Conservation (phyloP, 192 early-diverging fungal genomes). For the Coemansia brasiliensis region DNA sequence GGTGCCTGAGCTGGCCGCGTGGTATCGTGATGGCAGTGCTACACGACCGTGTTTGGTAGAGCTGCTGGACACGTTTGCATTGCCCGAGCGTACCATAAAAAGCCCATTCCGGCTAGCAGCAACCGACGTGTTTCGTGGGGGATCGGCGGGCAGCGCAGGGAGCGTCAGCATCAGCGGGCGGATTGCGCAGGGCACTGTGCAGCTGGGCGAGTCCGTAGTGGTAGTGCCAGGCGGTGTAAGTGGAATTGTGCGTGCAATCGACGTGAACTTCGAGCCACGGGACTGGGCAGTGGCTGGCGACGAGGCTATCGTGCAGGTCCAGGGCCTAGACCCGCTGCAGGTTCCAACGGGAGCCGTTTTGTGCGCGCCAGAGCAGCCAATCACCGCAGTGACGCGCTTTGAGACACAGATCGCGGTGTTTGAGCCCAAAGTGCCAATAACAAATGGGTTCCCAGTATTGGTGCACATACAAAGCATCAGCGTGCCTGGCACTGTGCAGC, state of each 20-base stretch:
- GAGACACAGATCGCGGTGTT: conserved; percentile 90
- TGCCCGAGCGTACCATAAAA: conserved; percentile 73
- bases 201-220: conserved; percentile 79
- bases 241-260: conserved; percentile 78
- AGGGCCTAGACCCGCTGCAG: conserved; percentile 47
- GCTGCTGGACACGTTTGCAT: conserved; percentile 70
- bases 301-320: conserved; percentile 74
- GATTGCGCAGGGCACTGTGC: conserved; percentile 84
- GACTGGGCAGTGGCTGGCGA: conserved; percentile 97
- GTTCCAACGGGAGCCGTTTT: conserved; percentile 78
- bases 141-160: conserved; percentile 59
- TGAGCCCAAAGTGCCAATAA: conserved; percentile 89
- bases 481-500: conserved; percentile 74
- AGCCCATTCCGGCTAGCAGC: conserved; percentile 84
- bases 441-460: conserved; percentile 84
- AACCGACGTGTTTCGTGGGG: conserved; percentile 90
- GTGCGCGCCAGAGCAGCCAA: conserved; percentile 66
- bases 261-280: conserved; percentile 65
- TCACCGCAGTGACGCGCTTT: conserved; percentile 78
- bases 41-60: conserved; percentile 76
- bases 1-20: conserved; percentile 49
- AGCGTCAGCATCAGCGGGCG: conserved; percentile 84
- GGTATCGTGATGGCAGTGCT: conserved; percentile 61
- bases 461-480: conserved; percentile 83
- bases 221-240: conserved; percentile 79